Evolutionary conservation across 495 filamentous ascomycete genomes (phyloP).

Genomic region (Jackrogersella multiformis): DNA sequence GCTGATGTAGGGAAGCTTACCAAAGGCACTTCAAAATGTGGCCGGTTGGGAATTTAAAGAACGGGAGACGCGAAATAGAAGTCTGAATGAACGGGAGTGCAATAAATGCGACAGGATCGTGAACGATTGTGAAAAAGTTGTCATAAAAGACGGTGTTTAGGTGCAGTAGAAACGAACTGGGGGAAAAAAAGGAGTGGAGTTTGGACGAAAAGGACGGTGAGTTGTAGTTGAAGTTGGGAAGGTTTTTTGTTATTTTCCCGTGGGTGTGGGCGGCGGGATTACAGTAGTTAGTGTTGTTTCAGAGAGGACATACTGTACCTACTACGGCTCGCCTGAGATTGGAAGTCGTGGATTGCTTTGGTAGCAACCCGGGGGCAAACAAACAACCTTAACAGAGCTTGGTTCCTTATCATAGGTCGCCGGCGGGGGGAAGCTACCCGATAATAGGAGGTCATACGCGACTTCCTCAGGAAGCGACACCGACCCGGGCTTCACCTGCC

Average conservation of each 20-base stretch:
- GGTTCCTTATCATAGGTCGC: background rate
- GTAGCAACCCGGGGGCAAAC: constrained; percentile 13
- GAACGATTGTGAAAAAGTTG: background rate
- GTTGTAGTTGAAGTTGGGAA: background rate
- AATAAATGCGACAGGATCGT: background rate
- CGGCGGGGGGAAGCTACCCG: constrained; percentile 15
- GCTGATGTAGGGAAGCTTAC: background rate
- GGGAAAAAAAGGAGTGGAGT: background rate
- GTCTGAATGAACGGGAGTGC: background rate
- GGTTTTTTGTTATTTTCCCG: background rate
- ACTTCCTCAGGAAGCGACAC: constrained; percentile 20
- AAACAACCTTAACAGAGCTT: constrained; percentile 12
- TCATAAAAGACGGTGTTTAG: constrained; percentile 2
- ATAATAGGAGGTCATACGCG: constrained; percentile 23
- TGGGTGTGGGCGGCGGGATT: background rate
- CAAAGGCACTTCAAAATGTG: background rate
- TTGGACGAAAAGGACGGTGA: background rate
- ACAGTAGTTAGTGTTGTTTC: constrained; percentile 24
- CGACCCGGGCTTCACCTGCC: constrained; percentile 1
- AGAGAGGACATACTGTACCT: constrained; percentile 2
- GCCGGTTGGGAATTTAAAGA: background rate
- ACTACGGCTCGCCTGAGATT: constrained; percentile 11
- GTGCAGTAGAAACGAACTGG: background rate
- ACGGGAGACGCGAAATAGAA: constrained; percentile 3
- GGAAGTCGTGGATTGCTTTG: constrained; percentile 30